Conservation (phyloP, 148 eudicot species). For the Silene conica region DNA sequence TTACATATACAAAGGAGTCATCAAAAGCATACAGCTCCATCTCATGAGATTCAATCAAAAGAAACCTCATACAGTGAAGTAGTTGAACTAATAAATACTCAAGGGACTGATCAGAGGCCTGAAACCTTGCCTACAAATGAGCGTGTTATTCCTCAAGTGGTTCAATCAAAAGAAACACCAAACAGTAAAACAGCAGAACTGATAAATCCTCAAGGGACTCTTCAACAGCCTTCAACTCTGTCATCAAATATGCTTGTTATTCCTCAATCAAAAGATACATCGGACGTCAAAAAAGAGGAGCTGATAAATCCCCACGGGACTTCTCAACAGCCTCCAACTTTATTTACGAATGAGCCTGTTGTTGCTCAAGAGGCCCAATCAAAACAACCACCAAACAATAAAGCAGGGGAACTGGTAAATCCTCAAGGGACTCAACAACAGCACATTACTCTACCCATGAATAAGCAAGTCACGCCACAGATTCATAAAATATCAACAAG, state of each 20-base stretch:
- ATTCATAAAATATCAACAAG: neutral
- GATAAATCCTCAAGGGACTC: conserved; percentile 1
- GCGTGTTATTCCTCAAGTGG: neutral
- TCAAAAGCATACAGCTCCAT: too few species aligned
- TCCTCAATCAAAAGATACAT: neutral
- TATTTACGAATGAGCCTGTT: neutral
- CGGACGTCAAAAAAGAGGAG: conserved; percentile 14
- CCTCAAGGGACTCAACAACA: conserved; percentile 6
- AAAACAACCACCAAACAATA: neutral
- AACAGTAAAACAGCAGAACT: conserved; percentile 17
- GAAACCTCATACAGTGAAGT: neutral
- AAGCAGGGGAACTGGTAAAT: conserved; percentile 7
- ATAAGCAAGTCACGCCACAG: conserved; percentile 1
- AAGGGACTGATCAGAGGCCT: conserved; percentile 9
- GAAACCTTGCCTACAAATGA: neutral
- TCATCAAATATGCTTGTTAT: neutral
- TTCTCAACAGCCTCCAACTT: conserved; percentile 3
- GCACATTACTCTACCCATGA: neutral
- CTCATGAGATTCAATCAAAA: neutral
- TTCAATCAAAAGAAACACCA: neutral
- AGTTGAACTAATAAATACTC: conserved; percentile 6
- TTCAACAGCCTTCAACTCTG: conserved; percentile 11
- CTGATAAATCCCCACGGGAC: neutral
- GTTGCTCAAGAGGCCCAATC: neutral
- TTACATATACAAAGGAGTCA: too few species aligned